Percentiles rank a stretch among this genome's conserved stretches.
Conservation (phyloP, 768 basidiomycete species). For the Podaxis sp. region DNA sequence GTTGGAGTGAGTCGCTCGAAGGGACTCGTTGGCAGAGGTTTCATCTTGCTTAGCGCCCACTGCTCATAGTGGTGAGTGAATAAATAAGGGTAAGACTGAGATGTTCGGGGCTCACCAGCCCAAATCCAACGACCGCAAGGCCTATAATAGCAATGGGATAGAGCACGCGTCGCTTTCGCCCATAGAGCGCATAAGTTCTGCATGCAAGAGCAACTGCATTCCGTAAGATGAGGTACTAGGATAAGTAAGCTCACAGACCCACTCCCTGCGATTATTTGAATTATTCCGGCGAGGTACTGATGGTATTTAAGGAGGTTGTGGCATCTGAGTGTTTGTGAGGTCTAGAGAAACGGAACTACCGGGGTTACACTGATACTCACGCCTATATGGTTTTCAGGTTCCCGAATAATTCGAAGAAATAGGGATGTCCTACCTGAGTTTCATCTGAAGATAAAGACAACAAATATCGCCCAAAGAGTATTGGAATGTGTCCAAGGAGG, state of each 20-base stretch:
- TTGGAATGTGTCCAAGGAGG: conserved; percentile 36
- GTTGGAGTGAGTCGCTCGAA: not conserved
- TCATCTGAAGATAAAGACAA: conserved; percentile 14
- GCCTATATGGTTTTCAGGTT: not conserved
- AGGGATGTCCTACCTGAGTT: not conserved
- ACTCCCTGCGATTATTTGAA: conserved; percentile 32
- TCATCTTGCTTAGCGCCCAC: not conserved
- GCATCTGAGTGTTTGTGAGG: conserved; percentile 16
- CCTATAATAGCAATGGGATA: conserved; percentile 23
- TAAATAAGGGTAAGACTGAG: not conserved
- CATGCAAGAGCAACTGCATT: not conserved
- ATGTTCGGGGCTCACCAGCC: conserved; percentile 20
- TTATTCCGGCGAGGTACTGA: conserved; percentile 25
- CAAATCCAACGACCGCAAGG: conserved; percentile 26
- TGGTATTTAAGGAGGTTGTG: conserved; percentile 18
- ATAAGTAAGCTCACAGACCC: conserved; percentile 8
- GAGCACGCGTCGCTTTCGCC: conserved; percentile 27
- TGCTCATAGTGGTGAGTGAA: not conserved
- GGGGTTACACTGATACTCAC: not conserved
- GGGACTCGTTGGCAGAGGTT: not conserved
- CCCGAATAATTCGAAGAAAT: not conserved
- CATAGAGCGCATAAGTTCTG: conserved; percentile 40
- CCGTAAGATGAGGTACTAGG: conserved; percentile 9
- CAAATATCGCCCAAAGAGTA: conserved; percentile 33
- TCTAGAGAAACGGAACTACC: not conserved